These are phyloP conservation scores for Cyamopsis tetragonoloba DNA, from an alignment of 306 rosid genomes.

Conservation along the genomic window DNA sequence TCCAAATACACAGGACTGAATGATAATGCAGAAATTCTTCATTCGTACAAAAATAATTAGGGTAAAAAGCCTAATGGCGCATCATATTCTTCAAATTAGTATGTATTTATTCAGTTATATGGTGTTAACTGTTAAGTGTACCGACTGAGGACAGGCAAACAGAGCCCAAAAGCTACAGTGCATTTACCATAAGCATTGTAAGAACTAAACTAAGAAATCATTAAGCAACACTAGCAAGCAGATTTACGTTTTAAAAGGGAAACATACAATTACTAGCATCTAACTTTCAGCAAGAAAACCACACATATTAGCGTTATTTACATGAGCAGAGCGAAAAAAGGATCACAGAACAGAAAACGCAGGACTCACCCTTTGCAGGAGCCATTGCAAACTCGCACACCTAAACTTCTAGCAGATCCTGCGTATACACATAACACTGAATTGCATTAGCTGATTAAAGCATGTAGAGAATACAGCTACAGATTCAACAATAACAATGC, in stretches of 20 bases:
- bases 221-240: not conserved
- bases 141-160: not conserved
- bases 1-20: not conserved
- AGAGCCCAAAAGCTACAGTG: not conserved
- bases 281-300: not conserved
- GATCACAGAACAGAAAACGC: not conserved
- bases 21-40: not conserved
- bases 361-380: conserved; percentile 28
- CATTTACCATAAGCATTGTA: not conserved
- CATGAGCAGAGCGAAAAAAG: not conserved
- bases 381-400: conserved; percentile 26
- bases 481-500: no score
- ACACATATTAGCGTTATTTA: not conserved
- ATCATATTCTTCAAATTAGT: not conserved
- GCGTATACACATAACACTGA: not conserved
- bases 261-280: not conserved
- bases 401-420: conserved; percentile 9
- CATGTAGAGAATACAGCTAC: no score
- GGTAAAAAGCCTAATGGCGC: not conserved
- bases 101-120: not conserved
- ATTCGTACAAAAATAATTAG: not conserved
- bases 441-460: not conserved
- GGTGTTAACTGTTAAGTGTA: no score
- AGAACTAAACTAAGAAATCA: no score
- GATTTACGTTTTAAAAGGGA: not conserved